Base-by-base conservation (phyloP, 805 yeast species). In the Yarrowia osloensis region DNA sequence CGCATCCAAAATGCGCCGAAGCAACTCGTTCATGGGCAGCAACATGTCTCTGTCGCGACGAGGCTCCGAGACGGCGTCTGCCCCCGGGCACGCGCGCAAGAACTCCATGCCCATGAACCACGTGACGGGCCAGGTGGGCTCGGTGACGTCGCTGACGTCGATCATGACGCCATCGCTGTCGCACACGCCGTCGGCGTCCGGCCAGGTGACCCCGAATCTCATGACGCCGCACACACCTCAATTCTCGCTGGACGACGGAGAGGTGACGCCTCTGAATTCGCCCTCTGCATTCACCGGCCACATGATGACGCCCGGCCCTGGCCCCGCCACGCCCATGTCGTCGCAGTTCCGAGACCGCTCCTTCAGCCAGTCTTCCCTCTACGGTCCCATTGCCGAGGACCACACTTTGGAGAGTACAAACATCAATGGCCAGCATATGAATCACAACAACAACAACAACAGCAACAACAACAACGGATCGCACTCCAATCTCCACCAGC, bases 161-260 rank as follows among this genome's bases (percentile, higher is more conserved):
- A 54, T 54, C 46, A 57, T 57, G 63, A 57, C 63, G 26, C 63
- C 63, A 8, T 39, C 63, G 26, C 37, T 57, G 21, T 39, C 63
- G 4, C 47, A 57, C 49, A 57, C 63, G 9, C 63, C 63, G 4
- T 57, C 62, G 4, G 47, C 46, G 11, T 55, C 63, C 3, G 63
- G 63, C 21, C 63, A 57, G 44, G 54, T 44, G 44, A 61, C 66
- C 19, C 66, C 66, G 21, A 46, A 44, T 17, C 4, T 57, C 28
- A 57, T 57, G 65, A 57, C 65, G 4, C 65, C 65, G 0, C 65
- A 57, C 50, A 61, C 66, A n/a, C 66, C 66, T 24, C 52, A 61
- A 44, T 61, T 61, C 54, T 33, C 66, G 52, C 54, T 61, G 42
- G 66, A 61, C 54, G 66, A 61, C 33, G 54, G 54, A 21, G 66